These are phyloP conservation scores for Spergularia marina DNA, from an alignment of 148 eudicot species.

Conservation along the genomic window DNA sequence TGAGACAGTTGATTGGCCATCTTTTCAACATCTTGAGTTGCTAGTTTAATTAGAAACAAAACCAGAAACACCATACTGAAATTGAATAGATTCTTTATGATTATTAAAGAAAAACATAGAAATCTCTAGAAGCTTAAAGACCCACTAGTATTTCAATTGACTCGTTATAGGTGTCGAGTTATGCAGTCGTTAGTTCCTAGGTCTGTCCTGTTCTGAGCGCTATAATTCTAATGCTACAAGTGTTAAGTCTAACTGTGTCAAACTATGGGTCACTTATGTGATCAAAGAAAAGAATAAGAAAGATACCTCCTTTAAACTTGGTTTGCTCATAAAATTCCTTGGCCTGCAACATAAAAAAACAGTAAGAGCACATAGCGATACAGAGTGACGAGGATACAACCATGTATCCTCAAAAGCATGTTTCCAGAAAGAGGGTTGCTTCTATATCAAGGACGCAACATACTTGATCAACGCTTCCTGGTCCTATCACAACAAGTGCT, in stretches of 20 bases:
- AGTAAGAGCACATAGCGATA: constrained; percentile 7
- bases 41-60: background rate
- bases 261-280: background rate
- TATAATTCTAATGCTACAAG: background rate
- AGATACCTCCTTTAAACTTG: constrained; percentile 81
- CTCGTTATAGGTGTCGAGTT: background rate
- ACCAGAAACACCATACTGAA: background rate
- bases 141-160: background rate
- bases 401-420: background rate
- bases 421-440: background rate
- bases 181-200: background rate
- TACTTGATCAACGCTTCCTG: constrained; percentile 93
- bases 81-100: background rate
- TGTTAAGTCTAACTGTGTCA: background rate
- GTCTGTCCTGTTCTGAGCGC: background rate
- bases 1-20: background rate
- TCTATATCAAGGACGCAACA: constrained; percentile 1
- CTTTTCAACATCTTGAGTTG: background rate
- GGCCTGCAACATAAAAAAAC: constrained; percentile 40
- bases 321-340: constrained; percentile 75
- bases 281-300: background rate
- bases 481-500: constrained; percentile 88
- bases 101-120: background rate
- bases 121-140: background rate
- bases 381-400: background rate